Evolutionary conservation across 2,329 filamentous ascomycete genomes (phyloP).

Genomic region (Biscogniauxia sp.): DNA sequence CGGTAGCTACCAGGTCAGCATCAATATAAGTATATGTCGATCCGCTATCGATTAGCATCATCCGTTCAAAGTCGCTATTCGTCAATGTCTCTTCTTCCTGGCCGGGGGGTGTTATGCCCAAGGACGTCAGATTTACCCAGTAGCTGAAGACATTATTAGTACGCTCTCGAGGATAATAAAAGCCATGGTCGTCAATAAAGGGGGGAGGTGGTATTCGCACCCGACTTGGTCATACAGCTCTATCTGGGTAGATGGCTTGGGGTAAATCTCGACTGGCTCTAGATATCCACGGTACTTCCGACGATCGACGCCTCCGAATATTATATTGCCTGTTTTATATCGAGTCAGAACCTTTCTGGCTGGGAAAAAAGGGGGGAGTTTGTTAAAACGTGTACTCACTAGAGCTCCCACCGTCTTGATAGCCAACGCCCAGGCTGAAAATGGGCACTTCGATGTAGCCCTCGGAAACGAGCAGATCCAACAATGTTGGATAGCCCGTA

Average conservation of each 20-base stretch:
- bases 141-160: conserved; percentile 24
- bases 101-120: conserved; percentile 32
- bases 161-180: neutral
- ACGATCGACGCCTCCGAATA: conserved; percentile 48
- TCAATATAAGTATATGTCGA: conserved; percentile 64
- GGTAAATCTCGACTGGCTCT: conserved; percentile 34
- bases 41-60: conserved; percentile 59
- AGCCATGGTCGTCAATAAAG: neutral
- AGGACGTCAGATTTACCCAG: conserved; percentile 38
- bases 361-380: neutral
- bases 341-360: neutral
- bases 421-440: conserved; percentile 36
- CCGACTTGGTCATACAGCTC: conserved; percentile 31
- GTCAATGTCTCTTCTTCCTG: conserved; percentile 28
- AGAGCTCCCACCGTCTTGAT: conserved; percentile 30
- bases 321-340: conserved; percentile 30
- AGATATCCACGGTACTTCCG: conserved; percentile 41
- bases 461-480: conserved; percentile 34
- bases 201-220: conserved; percentile 20
- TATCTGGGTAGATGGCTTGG: conserved; percentile 34
- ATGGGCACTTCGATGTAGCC: conserved; percentile 35
- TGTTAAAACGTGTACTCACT: conserved; percentile 21
- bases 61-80: conserved; percentile 34
- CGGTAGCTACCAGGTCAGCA: conserved; percentile 45
- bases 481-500: conserved; percentile 34